A percentile compares a stretch with the other conserved stretches of the same genome.
Evolutionary conservation across 768 basidiomycete genomes (phyloP).

Genomic region (Lactifluus pinguis): DNA sequence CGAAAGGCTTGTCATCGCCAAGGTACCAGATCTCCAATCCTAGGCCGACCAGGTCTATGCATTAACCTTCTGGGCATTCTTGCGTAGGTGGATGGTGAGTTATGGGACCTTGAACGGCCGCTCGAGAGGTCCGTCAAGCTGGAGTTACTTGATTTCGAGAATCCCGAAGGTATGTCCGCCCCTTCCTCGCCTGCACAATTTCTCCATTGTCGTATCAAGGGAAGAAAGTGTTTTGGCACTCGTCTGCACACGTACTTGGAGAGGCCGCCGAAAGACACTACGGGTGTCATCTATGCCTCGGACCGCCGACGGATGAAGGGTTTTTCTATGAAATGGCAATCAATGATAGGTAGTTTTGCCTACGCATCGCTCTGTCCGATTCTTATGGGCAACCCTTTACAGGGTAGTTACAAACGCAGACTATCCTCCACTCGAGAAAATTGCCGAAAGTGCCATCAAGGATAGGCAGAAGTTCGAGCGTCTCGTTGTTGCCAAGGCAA

Average conservation of each 20-base stretch:
- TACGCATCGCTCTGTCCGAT: not conserved
- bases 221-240: conserved; percentile 99
- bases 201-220: conserved; percentile 35
- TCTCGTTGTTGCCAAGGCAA: conserved; percentile 86
- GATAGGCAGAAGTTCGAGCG: conserved; percentile 98
- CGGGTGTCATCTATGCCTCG: conserved; percentile 93
- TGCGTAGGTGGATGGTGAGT: conserved; percentile 62
- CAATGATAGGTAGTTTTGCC: conserved; percentile 49
- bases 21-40: conserved; percentile 40
- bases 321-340: conserved; percentile 99
- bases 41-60: conserved; percentile 1
- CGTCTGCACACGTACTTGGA: conserved; percentile 95
- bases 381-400: not conserved
- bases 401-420: conserved; percentile 76
- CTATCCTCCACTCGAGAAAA: conserved; percentile 82
- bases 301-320: conserved; percentile 94
- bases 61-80: not conserved
- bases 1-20: conserved; percentile 87
- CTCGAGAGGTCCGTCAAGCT: conserved; percentile 79
- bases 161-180: conserved; percentile 59
- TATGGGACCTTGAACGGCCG: conserved; percentile 95
- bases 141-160: conserved; percentile 85
- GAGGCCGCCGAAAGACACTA: conserved; percentile 95
- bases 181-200: not conserved
- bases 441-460: conserved; percentile 82